These are phyloP conservation scores for Aspergillus ibericus DNA, from an alignment of 2,329 filamentous ascomycete species.

Conservation along the genomic window DNA sequence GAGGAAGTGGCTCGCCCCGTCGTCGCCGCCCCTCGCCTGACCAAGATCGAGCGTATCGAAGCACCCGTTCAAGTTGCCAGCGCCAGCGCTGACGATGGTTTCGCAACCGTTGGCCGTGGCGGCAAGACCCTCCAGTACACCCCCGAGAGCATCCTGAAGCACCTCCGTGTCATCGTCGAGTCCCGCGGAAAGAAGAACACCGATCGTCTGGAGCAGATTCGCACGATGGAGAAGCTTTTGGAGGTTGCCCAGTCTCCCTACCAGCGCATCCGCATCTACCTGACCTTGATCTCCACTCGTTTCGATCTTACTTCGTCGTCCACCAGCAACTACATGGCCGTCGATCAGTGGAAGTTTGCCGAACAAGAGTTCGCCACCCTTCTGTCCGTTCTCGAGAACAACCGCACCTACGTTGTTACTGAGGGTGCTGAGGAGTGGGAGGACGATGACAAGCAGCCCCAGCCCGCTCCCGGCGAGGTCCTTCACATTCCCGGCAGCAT, in stretches of 20 bases:
- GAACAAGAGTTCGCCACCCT: constrained; percentile 81
- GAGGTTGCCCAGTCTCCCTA: constrained; percentile 90
- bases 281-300: constrained; percentile 87
- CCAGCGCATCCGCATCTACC: constrained; percentile 86
- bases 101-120: constrained; percentile 82
- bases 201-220: constrained; percentile 90
- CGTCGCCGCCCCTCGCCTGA: constrained; percentile 53
- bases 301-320: constrained; percentile 86
- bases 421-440: constrained; percentile 98
- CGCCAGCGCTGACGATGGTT: constrained; percentile 68
- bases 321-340: constrained; percentile 74
- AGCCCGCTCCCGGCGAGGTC: constrained; percentile 69
- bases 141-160: constrained; percentile 96
- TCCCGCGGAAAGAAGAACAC: constrained; percentile 99
- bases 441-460: constrained; percentile 91
- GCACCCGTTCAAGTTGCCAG: constrained; percentile 51
- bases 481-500: constrained; percentile 93
- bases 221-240: constrained; percentile 91
- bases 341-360: constrained; percentile 96
- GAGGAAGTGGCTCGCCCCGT: constrained; percentile 65
- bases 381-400: constrained; percentile 74
- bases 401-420: constrained; percentile 78
- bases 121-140: constrained; percentile 90
- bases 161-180: constrained; percentile 88
- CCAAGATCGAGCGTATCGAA: constrained; percentile 42